Conservation (phyloP, 1,284 basidiomycete species). For the Puccinia novopanici region DNA sequence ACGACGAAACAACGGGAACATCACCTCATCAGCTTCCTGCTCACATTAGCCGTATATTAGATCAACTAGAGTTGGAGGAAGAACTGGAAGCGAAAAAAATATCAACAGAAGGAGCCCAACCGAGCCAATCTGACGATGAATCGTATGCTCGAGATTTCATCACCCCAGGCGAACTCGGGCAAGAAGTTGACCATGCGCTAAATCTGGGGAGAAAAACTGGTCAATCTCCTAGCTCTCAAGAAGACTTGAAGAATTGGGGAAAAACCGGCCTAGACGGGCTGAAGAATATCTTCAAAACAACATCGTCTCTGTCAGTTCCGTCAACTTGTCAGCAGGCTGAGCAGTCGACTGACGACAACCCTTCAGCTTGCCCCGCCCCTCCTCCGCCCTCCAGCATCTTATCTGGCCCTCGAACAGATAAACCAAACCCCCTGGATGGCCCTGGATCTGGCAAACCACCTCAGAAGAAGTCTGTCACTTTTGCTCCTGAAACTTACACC, state of each 20-base stretch:
- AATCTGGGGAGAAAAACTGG: background rate
- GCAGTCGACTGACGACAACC: background rate
- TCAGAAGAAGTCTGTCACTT: constrained; percentile 43
- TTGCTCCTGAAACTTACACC: constrained; percentile 42
- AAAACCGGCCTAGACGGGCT: constrained; percentile 34
- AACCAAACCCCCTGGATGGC: background rate
- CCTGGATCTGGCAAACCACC: background rate
- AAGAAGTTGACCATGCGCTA: constrained; percentile 22
- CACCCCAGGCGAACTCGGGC: background rate
- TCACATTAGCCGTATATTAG: constrained; percentile 17
- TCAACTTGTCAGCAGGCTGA: background rate
- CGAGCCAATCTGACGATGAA: constrained; percentile 17
- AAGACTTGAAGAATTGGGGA: constrained; percentile 29
- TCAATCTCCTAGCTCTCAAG: background rate
- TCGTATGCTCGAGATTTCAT: background rate
- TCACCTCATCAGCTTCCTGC: background rate
- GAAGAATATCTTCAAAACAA: constrained; percentile 30
- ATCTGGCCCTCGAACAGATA: background rate
- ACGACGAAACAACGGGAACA: background rate
- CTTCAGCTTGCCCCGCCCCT: constrained; percentile 3
- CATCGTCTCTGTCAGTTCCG: background rate
- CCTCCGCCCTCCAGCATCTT: background rate
- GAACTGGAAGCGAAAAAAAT: background rate
- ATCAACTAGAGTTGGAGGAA: constrained; percentile 48
- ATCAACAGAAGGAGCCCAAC: background rate